A percentile compares a stretch with the other conserved stretches of the same genome.
Conservation (phyloP, 257 asterid genomes). For the Hygrophila difformis region DNA sequence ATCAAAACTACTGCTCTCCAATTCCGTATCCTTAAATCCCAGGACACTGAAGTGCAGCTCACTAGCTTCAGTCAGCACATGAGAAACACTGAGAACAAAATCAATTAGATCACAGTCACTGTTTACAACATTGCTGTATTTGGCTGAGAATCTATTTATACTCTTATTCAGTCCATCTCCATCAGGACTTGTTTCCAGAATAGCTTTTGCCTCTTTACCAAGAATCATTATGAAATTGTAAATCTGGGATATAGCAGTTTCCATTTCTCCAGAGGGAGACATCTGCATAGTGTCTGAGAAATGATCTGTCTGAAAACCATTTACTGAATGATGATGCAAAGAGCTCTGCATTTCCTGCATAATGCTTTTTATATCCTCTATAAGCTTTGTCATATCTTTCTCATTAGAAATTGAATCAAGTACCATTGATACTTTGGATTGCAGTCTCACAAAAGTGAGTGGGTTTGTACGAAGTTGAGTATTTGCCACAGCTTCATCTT, state of each 20-base stretch:
- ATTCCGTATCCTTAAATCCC: conserved; percentile 60
- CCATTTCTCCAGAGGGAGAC: conserved; percentile 39
- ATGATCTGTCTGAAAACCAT: conserved; percentile 26
- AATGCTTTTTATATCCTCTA: conserved; percentile 39
- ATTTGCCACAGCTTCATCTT: conserved; percentile 19
- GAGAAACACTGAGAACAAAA: conserved; percentile 67
- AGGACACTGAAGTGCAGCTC: conserved; percentile 62
- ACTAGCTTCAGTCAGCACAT: conserved; percentile 51
- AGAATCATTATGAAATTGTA: conserved; percentile 51
- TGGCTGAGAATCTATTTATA: conserved; percentile 43
- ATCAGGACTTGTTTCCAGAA: conserved; percentile 44
- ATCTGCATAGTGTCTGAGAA: conserved; percentile 18
- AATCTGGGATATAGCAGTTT: conserved; percentile 54
- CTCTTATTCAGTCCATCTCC: conserved; percentile 42
- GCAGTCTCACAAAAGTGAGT: conserved; percentile 38
- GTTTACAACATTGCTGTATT: conserved; percentile 39
- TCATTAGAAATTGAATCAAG: conserved; percentile 50
- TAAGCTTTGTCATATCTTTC: conserved; percentile 39
- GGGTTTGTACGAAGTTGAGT: conserved; percentile 31
- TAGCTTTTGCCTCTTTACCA: conserved; percentile 59
- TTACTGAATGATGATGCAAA: conserved; percentile 25
- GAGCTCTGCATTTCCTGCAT: conserved; percentile 43
- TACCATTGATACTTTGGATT: conserved; percentile 46
- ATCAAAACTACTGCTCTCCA: conserved; percentile 61
- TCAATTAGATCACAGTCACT: conserved; percentile 31